phyloP scores from a whole-genome alignment of 2,329 filamentous ascomycete species.

The Lasiodiplodia sp. region DNA sequence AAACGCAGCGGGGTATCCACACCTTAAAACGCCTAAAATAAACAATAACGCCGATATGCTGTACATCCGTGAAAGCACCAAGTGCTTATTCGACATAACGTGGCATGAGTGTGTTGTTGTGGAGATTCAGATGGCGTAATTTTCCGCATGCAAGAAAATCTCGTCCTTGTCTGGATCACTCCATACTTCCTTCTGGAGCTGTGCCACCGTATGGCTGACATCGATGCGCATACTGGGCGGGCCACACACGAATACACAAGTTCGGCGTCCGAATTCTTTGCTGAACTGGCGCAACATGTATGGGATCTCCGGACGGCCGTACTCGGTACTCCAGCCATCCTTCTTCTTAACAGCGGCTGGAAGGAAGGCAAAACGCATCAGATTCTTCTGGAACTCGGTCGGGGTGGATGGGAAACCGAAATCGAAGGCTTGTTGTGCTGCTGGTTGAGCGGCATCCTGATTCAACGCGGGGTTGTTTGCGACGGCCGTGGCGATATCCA shows the following conservation, averaged over 20 bases:
- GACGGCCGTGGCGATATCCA: constrained; percentile 52
- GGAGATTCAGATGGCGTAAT: constrained; percentile 76
- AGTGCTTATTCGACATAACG: neutral
- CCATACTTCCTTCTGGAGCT: constrained; percentile 84
- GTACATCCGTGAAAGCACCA: neutral
- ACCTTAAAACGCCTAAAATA: constrained; percentile 7
- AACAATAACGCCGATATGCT: constrained; percentile 1
- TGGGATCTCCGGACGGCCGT: constrained; percentile 85
- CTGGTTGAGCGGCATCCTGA: constrained; percentile 45
- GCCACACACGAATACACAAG: constrained; percentile 92
- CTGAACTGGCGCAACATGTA: constrained; percentile 87
- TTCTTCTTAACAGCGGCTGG: constrained; percentile 58
- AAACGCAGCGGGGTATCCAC: constrained; percentile 19
- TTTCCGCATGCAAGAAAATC: constrained; percentile 93
- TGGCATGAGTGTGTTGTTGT: neutral
- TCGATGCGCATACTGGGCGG: constrained; percentile 86
- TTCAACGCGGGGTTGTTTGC: constrained; percentile 46
- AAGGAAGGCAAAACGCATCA: constrained; percentile 90
- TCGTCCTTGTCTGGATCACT: constrained; percentile 80
- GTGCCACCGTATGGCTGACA: constrained; percentile 84
- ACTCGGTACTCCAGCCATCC: constrained; percentile 90
- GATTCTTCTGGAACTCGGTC: constrained; percentile 84
- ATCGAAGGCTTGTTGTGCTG: constrained; percentile 47
- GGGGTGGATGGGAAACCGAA: constrained; percentile 82
- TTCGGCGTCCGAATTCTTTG: constrained; percentile 78